Evolutionary conservation across 768 basidiomycete genomes (phyloP).

Genomic region (Lyophyllum decastes): DNA sequence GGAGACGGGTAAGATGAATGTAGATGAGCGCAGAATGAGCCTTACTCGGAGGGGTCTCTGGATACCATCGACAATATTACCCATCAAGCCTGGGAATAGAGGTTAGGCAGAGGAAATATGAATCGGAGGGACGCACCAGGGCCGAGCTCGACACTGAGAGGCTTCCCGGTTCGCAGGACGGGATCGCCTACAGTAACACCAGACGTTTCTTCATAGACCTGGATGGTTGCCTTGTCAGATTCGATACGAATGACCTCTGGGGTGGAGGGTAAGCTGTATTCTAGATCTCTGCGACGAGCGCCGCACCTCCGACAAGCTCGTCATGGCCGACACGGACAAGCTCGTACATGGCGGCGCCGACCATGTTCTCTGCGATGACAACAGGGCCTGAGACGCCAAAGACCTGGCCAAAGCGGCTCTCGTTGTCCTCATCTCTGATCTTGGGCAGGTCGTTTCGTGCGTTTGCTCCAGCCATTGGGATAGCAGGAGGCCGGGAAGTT

Average conservation of each 20-base stretch:
- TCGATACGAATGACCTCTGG: slow-evolving; percentile 99
- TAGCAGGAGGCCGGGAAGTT: not conserved
- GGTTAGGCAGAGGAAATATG: not conserved
- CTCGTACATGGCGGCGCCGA: slow-evolving; percentile 95
- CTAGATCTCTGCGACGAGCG: slow-evolving; percentile 17
- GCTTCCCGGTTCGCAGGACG: slow-evolving; percentile 95
- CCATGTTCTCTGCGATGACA: slow-evolving; percentile 96
- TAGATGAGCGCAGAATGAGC: slow-evolving; percentile 9
- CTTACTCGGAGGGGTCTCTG: slow-evolving; percentile 88
- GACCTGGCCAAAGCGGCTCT: slow-evolving; percentile 85
- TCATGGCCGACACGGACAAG: slow-evolving; percentile 98
- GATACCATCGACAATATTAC: slow-evolving; percentile 98
- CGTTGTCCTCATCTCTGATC: slow-evolving; percentile 88
- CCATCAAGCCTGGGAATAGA: slow-evolving; percentile 78
- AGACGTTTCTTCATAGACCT: slow-evolving; percentile 99
- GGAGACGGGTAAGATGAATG: slow-evolving; percentile 10
- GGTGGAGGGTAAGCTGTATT: slow-evolving; percentile 4
- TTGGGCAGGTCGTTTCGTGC: slow-evolving; percentile 86
- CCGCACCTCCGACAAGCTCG: slow-evolving; percentile 91
- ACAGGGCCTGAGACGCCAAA: slow-evolving; percentile 98
- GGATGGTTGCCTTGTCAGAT: slow-evolving; percentile 96
- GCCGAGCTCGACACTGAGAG: slow-evolving; percentile 95
- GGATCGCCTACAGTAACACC: slow-evolving; percentile 99
- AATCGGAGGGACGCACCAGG: slow-evolving; percentile 62
- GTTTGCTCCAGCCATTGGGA: slow-evolving; percentile 87